Evolutionary conservation across 192 early-diverging fungal genomes (phyloP).

Genomic region (Coemansia guatemalensis): DNA sequence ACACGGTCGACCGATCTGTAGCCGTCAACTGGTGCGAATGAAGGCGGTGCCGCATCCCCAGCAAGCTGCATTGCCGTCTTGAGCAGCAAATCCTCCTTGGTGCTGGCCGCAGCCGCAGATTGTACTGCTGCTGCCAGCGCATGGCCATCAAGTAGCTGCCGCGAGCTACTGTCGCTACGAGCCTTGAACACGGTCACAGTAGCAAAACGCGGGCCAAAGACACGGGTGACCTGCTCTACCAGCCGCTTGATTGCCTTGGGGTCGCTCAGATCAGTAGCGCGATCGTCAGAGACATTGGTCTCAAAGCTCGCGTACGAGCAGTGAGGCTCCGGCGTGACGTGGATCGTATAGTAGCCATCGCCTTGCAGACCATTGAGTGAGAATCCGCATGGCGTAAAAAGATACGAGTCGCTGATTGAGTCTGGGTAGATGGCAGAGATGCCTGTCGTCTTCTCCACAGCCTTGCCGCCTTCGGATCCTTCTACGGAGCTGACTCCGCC

Average conservation of each 20-base stretch:
- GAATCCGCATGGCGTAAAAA: constrained; percentile 97
- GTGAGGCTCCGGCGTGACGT: constrained; percentile 95
- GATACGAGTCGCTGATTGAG: constrained; percentile 80
- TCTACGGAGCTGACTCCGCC: constrained; percentile 56
- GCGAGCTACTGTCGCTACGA: constrained; percentile 14
- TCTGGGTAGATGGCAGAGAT: constrained; percentile 80
- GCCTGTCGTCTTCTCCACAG: constrained; percentile 75
- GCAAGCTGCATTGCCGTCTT: constrained; percentile 6
- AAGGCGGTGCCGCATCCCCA: constrained; percentile 22
- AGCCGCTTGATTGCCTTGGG: constrained; percentile 61
- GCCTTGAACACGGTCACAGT: constrained; percentile 79
- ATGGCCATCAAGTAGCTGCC: not conserved
- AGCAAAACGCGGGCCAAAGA: constrained; percentile 81
- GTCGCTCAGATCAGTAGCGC: constrained; percentile 42
- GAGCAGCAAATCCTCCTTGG: constrained; percentile 2
- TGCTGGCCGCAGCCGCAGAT: not conserved
- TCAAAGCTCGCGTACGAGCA: constrained; percentile 99
- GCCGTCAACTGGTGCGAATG: constrained; percentile 56
- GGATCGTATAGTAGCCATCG: constrained; percentile 93
- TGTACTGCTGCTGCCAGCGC: constrained; percentile 2
- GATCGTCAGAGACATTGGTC: constrained; percentile 77
- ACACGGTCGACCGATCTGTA: constrained; percentile 70
- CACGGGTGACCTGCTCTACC: constrained; percentile 70
- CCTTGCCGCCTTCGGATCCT: constrained; percentile 63
- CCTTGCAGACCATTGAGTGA: constrained; percentile 85